Conservation (phyloP, 1,139 yeast genomes). For the Candida tetrigidarum region DNA sequence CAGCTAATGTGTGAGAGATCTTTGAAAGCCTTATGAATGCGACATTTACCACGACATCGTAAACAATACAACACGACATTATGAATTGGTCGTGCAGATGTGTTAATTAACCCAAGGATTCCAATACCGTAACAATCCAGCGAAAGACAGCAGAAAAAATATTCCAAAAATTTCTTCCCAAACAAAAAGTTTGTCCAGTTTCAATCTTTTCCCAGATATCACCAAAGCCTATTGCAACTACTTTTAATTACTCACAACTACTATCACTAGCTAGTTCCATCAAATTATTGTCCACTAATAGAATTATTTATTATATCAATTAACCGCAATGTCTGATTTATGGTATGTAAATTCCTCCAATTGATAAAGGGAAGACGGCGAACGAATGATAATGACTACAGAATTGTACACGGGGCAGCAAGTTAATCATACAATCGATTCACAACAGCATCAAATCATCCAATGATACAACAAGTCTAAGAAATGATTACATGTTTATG, state of each 20-base stretch:
- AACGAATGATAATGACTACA: not conserved
- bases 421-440: too few relatives aligned
- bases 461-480: not conserved
- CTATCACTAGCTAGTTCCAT: not conserved
- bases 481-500: not conserved
- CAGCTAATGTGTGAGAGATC: too few relatives aligned
- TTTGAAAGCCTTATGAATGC: too few relatives aligned
- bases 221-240: slow-evolving; percentile 7
- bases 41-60: not conserved
- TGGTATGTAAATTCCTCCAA: slow-evolving; percentile 45
- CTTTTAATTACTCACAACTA: slow-evolving; percentile 1
- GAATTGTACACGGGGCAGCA: not conserved
- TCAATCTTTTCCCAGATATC: slow-evolving; percentile 2
- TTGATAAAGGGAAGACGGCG: not conserved
- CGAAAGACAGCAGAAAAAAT: slow-evolving; percentile 2
- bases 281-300: slow-evolving; percentile 1
- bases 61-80: not conserved
- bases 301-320: slow-evolving; percentile 4
- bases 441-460: too few relatives aligned
- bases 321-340: slow-evolving; percentile 52
- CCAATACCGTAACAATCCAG: not conserved
- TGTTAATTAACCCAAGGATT: not conserved
- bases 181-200: slow-evolving; percentile 8
- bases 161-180: slow-evolving; percentile 4
- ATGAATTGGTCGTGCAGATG: not conserved